Evolutionary conservation across 1,139 yeast species (phyloP).

Genomic region (Hyphopichia fennica): DNA sequence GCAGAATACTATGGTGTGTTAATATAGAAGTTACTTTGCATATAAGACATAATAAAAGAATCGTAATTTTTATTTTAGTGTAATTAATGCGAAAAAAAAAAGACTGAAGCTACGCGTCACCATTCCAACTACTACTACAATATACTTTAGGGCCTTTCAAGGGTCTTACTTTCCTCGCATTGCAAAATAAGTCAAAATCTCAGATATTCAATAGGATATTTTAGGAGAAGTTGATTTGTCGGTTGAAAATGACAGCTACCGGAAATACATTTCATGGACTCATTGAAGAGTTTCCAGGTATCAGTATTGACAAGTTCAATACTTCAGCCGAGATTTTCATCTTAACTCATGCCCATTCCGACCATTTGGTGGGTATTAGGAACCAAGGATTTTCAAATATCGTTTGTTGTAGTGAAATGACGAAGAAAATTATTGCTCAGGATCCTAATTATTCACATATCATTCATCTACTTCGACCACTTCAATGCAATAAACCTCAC

Average conservation of each 20-base stretch:
- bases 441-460: slow-evolving; percentile 24
- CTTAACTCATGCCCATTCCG: slow-evolving; percentile 58
- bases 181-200: too few relatives aligned
- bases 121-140: not conserved
- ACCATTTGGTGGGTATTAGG: slow-evolving; percentile 54
- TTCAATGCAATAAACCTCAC: slow-evolving; percentile 28
- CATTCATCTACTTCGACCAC: slow-evolving; percentile 18
- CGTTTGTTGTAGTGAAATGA: slow-evolving; percentile 51
- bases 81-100: not conserved
- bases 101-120: not conserved
- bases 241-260: not conserved
- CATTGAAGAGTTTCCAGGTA: slow-evolving; percentile 34
- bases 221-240: too few relatives aligned
- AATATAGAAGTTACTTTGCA: slow-evolving; percentile 35
- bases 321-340: slow-evolving; percentile 27
- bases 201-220: too few relatives aligned
- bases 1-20: slow-evolving; percentile 79
- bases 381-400: slow-evolving; percentile 37
- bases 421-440: slow-evolving; percentile 33
- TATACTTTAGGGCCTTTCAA: too few relatives aligned
- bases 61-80: not conserved
- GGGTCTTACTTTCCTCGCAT: too few relatives aligned
- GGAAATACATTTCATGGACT: slow-evolving; percentile 27
- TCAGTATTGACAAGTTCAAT: slow-evolving; percentile 47
- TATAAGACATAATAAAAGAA: not conserved